Percentiles rank a stretch among this genome's conserved stretches.
Evolutionary conservation across 2,329 filamentous ascomycete species (phyloP).

Genomic region (Aureobasidium pullulans): DNA sequence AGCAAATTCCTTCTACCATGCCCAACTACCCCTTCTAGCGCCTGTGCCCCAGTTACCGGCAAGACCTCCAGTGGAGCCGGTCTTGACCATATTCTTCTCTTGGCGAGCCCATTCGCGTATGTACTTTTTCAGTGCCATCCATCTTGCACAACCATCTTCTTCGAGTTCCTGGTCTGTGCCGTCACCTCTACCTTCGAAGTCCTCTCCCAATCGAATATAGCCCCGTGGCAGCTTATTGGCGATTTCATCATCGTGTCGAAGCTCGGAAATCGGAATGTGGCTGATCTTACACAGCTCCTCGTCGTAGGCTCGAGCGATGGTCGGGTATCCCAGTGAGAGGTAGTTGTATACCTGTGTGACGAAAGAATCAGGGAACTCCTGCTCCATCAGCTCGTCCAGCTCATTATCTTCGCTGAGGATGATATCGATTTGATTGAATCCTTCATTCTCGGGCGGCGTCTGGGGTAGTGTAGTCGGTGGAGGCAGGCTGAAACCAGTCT

Average conservation of each 20-base stretch:
- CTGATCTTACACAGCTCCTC: constrained; percentile 78
- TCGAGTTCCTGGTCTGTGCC: constrained; percentile 31
- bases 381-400: constrained; percentile 35
- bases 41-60: constrained; percentile 34
- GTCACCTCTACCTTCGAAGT: constrained; percentile 34
- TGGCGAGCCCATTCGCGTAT: constrained; percentile 85
- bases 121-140: constrained; percentile 77
- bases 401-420: constrained; percentile 38
- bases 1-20: constrained; percentile 19
- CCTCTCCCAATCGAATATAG: constrained; percentile 55
- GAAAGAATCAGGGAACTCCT: constrained; percentile 75
- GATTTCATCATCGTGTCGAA: constrained; percentile 63
- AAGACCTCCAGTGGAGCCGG: constrained; percentile 15
- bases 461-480: constrained; percentile 31
- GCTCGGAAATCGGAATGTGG: constrained; percentile 57
- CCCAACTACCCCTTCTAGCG: constrained; percentile 44
- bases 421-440: constrained; percentile 27
- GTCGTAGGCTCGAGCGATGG: constrained; percentile 75
- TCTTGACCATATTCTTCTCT: constrained; percentile 59
- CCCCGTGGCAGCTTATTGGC: constrained; percentile 54
- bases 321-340: constrained; percentile 83
- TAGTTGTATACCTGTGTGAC: constrained; percentile 98
- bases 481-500: constrained; percentile 21
- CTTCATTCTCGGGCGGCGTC: constrained; percentile 20
- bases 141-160: constrained; percentile 57